Evolutionary conservation across 2,329 filamentous ascomycete species (phyloP), one percentile per base, ranked within the genome.

Genomic region (Curvularia sp.): DNA sequence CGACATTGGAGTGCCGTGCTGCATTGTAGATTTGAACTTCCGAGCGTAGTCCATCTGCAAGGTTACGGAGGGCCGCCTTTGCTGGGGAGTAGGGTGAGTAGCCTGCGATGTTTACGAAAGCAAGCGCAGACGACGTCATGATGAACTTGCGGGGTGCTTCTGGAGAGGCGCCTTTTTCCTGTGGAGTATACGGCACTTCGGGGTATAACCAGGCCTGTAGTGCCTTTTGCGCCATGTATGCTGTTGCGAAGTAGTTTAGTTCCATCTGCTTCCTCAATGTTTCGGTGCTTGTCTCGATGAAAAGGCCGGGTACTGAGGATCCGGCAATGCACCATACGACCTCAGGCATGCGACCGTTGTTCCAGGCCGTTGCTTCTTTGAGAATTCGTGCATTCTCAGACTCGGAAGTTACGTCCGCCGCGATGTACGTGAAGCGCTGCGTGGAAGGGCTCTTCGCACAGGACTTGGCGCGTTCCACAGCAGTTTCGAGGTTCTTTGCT

Each of bases 311-410:
- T 15, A 82, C 83, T 5, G 90, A 86, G 63, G 86, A 83, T 60
- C 94, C 94, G 3, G 94, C 94, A 50, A 93, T 85, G 74, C 92
- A 93, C 93, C 95, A 98, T 33, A 98, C 90, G 56, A 97, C 84
- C 74, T 98, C 94, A 0, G 92, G 91, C 28, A 88, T 77, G 24
- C 81, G 76, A 54, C 86, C 88, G 63, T 88, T 80, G 79, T 97
- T 97, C 93, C 93, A 97, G 22, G 82, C 78, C 2, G 86, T 90
- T 47, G 89, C 89, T 75, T 96, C 88, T 38, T 83, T 81, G 52
- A 98, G 79, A 39, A 97, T 82, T 41, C 86, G 82, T 3, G 82
- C 81, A 50, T 91, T 91, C 71, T 93, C 93, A 57, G 86, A 82
- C 51, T 88, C 81, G 55, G 85, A 80, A 13, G 89, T 88, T 33